Evolutionary conservation across 768 basidiomycete genomes (phyloP).

Genomic region (Mycena capillaripes): DNA sequence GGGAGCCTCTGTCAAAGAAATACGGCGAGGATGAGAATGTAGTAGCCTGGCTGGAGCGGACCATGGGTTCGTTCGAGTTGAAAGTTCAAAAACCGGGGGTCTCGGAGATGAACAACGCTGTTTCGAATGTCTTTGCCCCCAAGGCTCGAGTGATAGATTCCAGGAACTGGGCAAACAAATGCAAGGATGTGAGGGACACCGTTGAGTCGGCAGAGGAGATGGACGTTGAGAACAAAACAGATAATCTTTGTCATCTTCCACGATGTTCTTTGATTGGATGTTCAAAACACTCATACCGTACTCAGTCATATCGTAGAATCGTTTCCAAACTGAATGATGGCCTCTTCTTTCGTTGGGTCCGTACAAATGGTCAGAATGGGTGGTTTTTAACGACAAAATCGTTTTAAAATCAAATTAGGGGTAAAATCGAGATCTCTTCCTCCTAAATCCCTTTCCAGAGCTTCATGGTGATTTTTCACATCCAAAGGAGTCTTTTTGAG

Average conservation of each 20-base stretch:
- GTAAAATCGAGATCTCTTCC: too few relatives aligned
- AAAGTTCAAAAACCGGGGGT: conserved; percentile 7
- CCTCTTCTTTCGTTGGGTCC: too few relatives aligned
- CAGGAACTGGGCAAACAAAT: background rate
- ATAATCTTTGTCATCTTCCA: background rate
- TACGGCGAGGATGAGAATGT: conserved; percentile 84
- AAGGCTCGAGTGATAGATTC: background rate
- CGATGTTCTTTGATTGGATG: background rate
- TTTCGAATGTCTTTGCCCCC: background rate
- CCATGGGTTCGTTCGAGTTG: conserved; percentile 47
- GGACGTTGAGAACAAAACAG: background rate
- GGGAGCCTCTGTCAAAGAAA: conserved; percentile 80
- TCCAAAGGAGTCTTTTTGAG: too few relatives aligned
- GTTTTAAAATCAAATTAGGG: too few relatives aligned
- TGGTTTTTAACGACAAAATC: too few relatives aligned
- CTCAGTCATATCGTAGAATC: background rate
- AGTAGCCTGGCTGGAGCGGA: conserved; percentile 60
- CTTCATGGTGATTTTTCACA: too few relatives aligned
- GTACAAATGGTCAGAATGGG: too few relatives aligned
- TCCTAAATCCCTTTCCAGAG: too few relatives aligned
- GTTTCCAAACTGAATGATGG: background rate
- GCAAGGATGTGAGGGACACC: background rate
- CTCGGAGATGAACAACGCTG: background rate
- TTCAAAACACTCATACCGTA: background rate
- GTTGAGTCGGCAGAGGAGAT: background rate